Evolutionary conservation across 257 asterid species (phyloP).

Genomic region (Nicotiana paniculata): DNA sequence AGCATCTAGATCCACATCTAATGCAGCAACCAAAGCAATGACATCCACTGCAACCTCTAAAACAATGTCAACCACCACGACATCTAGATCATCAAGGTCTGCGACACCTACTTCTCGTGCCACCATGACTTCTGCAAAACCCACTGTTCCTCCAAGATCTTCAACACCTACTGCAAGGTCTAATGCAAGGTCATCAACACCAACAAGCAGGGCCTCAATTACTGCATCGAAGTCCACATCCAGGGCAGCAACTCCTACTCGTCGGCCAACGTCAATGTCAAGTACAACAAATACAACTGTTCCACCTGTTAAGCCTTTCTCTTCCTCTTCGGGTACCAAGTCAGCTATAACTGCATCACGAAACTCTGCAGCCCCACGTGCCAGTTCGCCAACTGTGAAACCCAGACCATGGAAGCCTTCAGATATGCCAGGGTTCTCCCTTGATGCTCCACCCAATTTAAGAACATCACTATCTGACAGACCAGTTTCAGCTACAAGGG

Average conservation of each 20-base stretch:
- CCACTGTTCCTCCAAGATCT: constrained; percentile 71
- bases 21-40: constrained; percentile 39
- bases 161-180: constrained; percentile 86
- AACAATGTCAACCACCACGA: constrained; percentile 17
- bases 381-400: constrained; percentile 77
- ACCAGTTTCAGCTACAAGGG: constrained; percentile 90
- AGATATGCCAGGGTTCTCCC: constrained; percentile 96
- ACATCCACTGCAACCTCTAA: constrained; percentile 18
- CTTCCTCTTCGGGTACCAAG: constrained; percentile 40
- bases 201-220: constrained; percentile 53
- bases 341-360: constrained; percentile 33
- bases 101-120: constrained; percentile 77
- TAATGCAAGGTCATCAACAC: constrained; percentile 69
- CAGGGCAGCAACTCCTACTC: constrained; percentile 83
- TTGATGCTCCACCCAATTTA: constrained; percentile 85
- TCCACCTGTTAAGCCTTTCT: constrained; percentile 38
- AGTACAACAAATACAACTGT: constrained; percentile 30
- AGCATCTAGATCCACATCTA: constrained; percentile 43
- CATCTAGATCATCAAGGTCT: constrained; percentile 70
- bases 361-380: constrained; percentile 48
- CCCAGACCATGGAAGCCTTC: constrained; percentile 94
- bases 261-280: constrained; percentile 43
- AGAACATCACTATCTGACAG: constrained; percentile 82
- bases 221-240: constrained; percentile 66
- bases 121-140: constrained; percentile 44